Evolutionary conservation across 1,284 basidiomycete species (phyloP), one percentile per base, ranked within the genome.

Genomic region (Cronartium quercuum): DNA sequence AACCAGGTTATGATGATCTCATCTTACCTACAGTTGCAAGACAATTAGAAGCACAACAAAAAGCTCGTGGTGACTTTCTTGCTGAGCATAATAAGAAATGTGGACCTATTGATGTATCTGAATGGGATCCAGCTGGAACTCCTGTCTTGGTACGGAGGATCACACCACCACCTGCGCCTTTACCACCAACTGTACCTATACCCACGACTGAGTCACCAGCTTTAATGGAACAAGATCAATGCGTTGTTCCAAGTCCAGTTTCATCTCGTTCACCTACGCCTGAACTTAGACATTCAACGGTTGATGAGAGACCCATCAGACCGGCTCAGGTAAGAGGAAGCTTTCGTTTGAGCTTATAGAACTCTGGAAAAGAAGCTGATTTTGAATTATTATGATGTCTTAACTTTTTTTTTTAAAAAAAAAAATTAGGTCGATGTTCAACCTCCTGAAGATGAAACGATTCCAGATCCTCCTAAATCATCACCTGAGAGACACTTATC

Each of bases 21-120:
- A 66, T 74, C n/a, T 38, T 74, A 24, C 71, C 71, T 13, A 60
- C 71, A 10, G 64, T 74, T 18, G 71, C 71, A n/a, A 29, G 71
- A 5, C 71, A 74, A 40, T 44, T 74, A 21, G 71, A 74, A 47
- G 57, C 55, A 65, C 63, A 64, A n/a, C 62, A 64, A 29, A 61
- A 61, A 62, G 24, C 38, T 21, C 18, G 57, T 57, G 40, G 44
- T 73, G 3, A 24, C 29, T n/a, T n/a, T n/a, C 15, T 55, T 18
- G 51, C 51, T 10, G 51, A 55, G 51, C n/a, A n/a, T n/a, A 55
- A 10, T n/a, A 21, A 18, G 29, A 55, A 55, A 55, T 55, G n/a
- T 18, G 12, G 9, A 6, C 6, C 51, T 21, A 24, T 55, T 18
- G 51, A 55, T 55, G 15, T n/a, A 21, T 55, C 51, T 55, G 51